phyloP scores from a whole-genome alignment of 768 basidiomycete genomes.

The Mycena albidolilacea region DNA sequence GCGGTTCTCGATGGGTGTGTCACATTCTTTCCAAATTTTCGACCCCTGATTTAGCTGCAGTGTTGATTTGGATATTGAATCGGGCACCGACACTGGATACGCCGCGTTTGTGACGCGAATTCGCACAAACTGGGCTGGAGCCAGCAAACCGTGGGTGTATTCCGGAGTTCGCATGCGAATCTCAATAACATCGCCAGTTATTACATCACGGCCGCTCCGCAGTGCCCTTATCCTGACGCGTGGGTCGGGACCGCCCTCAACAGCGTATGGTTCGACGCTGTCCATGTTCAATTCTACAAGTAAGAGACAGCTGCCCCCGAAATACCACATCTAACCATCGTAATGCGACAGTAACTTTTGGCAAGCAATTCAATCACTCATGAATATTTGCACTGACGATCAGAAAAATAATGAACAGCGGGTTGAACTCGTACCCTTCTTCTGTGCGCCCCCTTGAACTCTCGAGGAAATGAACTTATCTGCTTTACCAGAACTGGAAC shows the following conservation, averaged over 20 bases:
- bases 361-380: conserved; percentile 4
- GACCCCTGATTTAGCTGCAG: neutral
- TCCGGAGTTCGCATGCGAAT: neutral
- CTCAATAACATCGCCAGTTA: neutral
- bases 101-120: neutral
- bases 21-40: neutral
- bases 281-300: too few species aligned
- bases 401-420: neutral
- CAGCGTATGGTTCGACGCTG: neutral
- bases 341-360: neutral
- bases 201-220: neutral
- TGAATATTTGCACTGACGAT: neutral
- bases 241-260: neutral
- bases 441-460: neutral
- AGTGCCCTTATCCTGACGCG: neutral
- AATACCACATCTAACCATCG: neutral
- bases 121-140: neutral
- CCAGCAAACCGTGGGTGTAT: neutral
- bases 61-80: neutral
- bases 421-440: neutral
- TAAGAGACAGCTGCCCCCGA: neutral
- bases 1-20: neutral
- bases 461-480: neutral
- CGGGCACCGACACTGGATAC: neutral
- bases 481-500: neutral